A percentile compares a stretch with the other conserved stretches of the same genome.
Evolutionary conservation across 2,329 filamentous ascomycete species (phyloP).

Genomic region (Triangularia setosa): DNA sequence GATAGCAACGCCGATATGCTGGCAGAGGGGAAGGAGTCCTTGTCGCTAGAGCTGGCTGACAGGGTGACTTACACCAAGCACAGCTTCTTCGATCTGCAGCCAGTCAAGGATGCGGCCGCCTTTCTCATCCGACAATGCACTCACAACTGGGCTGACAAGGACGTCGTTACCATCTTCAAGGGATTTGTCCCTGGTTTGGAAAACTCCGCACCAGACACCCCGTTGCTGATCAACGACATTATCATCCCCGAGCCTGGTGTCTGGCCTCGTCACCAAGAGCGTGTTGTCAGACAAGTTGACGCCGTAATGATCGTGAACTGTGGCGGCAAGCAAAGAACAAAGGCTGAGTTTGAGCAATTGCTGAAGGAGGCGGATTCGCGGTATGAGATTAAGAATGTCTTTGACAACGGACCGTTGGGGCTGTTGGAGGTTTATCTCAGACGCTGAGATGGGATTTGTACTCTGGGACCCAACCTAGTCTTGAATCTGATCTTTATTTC

Average conservation of each 20-base stretch:
- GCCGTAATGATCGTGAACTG: slow-evolving; percentile 27
- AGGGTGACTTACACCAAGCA: slow-evolving; percentile 1
- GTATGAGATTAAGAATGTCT: slow-evolving; percentile 14
- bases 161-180: slow-evolving; percentile 26
- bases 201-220: slow-evolving; percentile 6
- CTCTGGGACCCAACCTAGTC: too few species aligned
- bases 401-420: slow-evolving; percentile 2
- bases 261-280: slow-evolving; percentile 15
- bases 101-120: slow-evolving; percentile 14
- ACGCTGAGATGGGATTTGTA: background rate
- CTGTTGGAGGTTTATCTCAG: slow-evolving; percentile 5
- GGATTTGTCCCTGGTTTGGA: slow-evolving; percentile 27
- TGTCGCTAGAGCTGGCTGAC: background rate
- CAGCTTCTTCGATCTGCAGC: slow-evolving; percentile 29
- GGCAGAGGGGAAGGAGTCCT: background rate
- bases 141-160: slow-evolving; percentile 27
- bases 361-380: slow-evolving; percentile 19
- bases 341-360: slow-evolving; percentile 20
- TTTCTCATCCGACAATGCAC: slow-evolving; percentile 28
- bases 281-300: slow-evolving; percentile 24
- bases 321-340: slow-evolving; percentile 28
- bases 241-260: slow-evolving; percentile 3
- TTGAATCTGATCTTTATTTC: too few species aligned
- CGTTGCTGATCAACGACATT: slow-evolving; percentile 9
- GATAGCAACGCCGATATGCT: slow-evolving; percentile 8